Evolutionary conservation across 1,284 basidiomycete genomes (phyloP).

Genomic region (Thecaphora thlaspeos): DNA sequence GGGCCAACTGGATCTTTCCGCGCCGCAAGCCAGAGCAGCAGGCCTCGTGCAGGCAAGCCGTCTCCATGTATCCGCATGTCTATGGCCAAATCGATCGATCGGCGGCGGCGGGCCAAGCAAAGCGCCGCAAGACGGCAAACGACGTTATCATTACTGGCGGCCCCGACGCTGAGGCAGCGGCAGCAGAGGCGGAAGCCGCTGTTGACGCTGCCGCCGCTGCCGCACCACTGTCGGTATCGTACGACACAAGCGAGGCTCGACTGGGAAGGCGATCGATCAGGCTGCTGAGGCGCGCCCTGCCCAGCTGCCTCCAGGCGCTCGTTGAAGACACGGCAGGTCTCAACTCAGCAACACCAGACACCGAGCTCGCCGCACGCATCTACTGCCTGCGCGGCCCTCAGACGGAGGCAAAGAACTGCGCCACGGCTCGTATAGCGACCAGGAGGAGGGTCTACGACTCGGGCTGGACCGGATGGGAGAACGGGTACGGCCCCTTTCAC

Average conservation of each 20-base stretch:
- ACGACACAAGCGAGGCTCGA: slow-evolving; percentile 2
- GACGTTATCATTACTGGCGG: too few species aligned
- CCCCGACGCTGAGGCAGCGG: too few species aligned
- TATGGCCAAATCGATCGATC: slow-evolving; percentile 6
- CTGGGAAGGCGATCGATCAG: slow-evolving; percentile 16
- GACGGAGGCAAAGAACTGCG: neutral
- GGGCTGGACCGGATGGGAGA: slow-evolving; percentile 26
- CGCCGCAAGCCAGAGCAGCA: slow-evolving; percentile 3
- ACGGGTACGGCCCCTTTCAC: slow-evolving; percentile 26
- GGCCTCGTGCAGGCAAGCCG: neutral
- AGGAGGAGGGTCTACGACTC: slow-evolving; percentile 32
- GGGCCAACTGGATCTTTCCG: slow-evolving; percentile 30
- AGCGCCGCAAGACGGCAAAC: slow-evolving; percentile 3
- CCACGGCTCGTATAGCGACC: slow-evolving; percentile 20
- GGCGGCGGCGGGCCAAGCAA: neutral
- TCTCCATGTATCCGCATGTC: slow-evolving; percentile 16
- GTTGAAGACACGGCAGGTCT: slow-evolving; percentile 24
- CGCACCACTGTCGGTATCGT: too few species aligned
- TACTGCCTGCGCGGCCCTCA: slow-evolving; percentile 34
- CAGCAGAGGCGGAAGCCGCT: too few species aligned
- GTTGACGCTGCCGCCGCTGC: too few species aligned
- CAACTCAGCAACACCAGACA: slow-evolving; percentile 12
- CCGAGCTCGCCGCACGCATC: slow-evolving; percentile 23
- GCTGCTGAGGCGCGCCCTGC: slow-evolving; percentile 26
- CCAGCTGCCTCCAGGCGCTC: slow-evolving; percentile 16